Base-by-base conservation (phyloP, 306 rosid species). In the Gastrolobium bilobum region DNA sequence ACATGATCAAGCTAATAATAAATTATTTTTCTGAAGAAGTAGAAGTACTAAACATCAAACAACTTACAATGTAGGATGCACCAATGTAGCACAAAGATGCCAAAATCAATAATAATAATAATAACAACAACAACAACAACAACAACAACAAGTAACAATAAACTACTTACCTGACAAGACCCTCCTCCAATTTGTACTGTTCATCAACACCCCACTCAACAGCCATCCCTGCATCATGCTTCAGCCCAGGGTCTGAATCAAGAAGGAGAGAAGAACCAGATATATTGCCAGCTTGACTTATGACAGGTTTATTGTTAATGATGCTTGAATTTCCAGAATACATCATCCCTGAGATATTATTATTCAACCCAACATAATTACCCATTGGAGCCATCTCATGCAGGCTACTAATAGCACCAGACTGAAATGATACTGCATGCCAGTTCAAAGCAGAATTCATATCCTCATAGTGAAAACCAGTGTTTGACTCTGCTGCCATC, bases 131-230 rank as follows among this genome's bases (percentile, higher is more conserved):
- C n/a, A n/a, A n/a, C n/a, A n/a, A n/a, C n/a, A n/a, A n/a, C n/a
- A n/a, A n/a, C n/a, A n/a, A n/a, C n/a, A n/a, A 38, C 53, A 77
- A 77, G 60, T 10, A 35, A 33, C 52, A 66, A 72, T 58, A 79
- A 85, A 35, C 15, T 64, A 89, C 95, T 73, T 87, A 94, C 98
- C 79, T 86, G 76, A 20, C 73, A 76, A 94, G 97, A 57, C 96
- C 96, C 50, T 90, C 92, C 72, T 90, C 92, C 89, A 94, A 90
- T 64, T 80, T 89, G 82, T 73, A 85, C 78, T 90, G 92, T 79
- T 94, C 98, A 48, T 94, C 96, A 70, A 87, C 78, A 40, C 96
- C 90, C 98, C 98, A 94, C 78, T 94, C 97, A 37, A 89, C 98
- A n/a, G 96, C 94, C 81, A 91, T 80, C 6, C 92, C 92, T 0